phyloP scores from a whole-genome alignment of 2,329 filamentous ascomycete species.

The Parastagonospora nodorum region DNA sequence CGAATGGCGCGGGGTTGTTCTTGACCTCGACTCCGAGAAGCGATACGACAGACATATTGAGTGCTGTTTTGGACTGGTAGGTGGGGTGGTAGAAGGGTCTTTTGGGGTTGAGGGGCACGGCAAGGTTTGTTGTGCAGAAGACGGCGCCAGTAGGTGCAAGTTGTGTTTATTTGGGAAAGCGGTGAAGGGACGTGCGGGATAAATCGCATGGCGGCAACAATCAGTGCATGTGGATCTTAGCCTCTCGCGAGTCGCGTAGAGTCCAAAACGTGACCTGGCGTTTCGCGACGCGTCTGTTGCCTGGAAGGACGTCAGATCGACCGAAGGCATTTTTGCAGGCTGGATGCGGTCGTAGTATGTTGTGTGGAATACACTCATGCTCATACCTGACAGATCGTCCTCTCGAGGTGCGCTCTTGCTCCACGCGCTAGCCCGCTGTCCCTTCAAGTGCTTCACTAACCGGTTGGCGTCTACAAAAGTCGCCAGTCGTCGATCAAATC shows the following conservation, averaged over 20 bases:
- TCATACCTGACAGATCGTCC: too few relatives aligned
- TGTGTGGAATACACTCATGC: too few relatives aligned
- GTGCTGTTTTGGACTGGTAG: constrained; percentile 5
- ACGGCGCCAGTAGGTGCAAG: constrained; percentile 7
- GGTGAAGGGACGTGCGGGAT: constrained; percentile 21
- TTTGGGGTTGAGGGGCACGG: too few relatives aligned
- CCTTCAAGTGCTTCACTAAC: too few relatives aligned
- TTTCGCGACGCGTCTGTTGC: constrained; percentile 16
- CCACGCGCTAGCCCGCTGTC: too few relatives aligned
- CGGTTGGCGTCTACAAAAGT: too few relatives aligned
- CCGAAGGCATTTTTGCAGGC: too few relatives aligned
- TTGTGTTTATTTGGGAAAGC: constrained; percentile 22
- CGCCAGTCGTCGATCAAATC: too few relatives aligned
- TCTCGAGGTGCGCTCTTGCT: too few relatives aligned
- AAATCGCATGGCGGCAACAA: constrained; percentile 25
- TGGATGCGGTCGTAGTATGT: too few relatives aligned
- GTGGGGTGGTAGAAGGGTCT: not conserved
- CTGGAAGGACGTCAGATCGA: too few relatives aligned
- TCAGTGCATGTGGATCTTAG: constrained; percentile 9
- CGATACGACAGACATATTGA: constrained; percentile 90
- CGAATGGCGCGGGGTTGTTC: constrained; percentile 96
- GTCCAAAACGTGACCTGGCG: constrained; percentile 19
- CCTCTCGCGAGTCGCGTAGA: constrained; percentile 11
- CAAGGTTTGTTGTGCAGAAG: too few relatives aligned
- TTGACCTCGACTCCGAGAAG: constrained; percentile 92